Evolutionary conservation across 2,329 filamentous ascomycete genomes (phyloP), one percentile per base, ranked within the genome.

Genomic region (Thyridium curvatum): DNA sequence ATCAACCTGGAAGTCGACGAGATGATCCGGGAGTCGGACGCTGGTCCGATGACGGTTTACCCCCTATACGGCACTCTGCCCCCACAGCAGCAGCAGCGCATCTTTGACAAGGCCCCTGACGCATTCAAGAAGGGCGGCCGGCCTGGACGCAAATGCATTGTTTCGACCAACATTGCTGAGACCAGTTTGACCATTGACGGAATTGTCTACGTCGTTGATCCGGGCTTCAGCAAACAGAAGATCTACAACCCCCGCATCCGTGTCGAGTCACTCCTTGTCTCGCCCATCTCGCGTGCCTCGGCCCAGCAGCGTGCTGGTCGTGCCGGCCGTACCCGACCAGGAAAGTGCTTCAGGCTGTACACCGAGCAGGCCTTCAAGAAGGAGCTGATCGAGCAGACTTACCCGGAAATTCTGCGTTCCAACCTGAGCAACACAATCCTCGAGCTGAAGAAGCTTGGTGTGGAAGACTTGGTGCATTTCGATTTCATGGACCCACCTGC

Each of bases 191-290:
- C 93, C 34, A 98, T 98, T 44, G 93, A 98, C 57, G 93, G 93
- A 59, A 98, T 98, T 47, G 93, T 98, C 29, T 98, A 96, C 56
- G 93, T 98, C 28, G 91, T 98, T n/a, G 93, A 98, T 55, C 91
- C 93, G 3, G 93, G 93, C 29, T 98, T 98, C 70, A 95, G 89
- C 68, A 98, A 98, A 69, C 93, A 98, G 57, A 98, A 97, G 66
- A 93, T 97, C 46, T 98, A 97, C 72, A 97, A 98, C 62, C 91
- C 93, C 16, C 82, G 93, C 44, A 94, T 95, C 52, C 82, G 93
- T 61, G 90, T 98, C 47, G 93, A 98, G 65, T 97, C 93, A 1
- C 75, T 98, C 8, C 73, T 98, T n/a, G 91, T 98, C 5, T 96
- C 93, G 3, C 90, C 93, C 16, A 97, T 98, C 51, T 97, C 90